Evolutionary conservation across 2,329 filamentous ascomycete species (phyloP).

Genomic region (Colletotrichum phormii): DNA sequence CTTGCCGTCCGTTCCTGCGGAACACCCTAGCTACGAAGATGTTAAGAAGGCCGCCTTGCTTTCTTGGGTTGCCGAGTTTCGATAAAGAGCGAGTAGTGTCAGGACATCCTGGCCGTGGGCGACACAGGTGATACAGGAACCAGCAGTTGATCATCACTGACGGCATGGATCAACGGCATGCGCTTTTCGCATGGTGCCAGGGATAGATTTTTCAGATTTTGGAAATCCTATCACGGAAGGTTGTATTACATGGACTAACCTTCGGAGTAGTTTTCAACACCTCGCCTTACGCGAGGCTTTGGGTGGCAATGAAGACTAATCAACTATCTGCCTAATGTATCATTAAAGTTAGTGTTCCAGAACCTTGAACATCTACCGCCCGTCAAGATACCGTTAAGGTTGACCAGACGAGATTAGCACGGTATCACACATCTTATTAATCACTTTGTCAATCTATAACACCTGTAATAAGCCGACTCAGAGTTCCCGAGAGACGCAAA

Average conservation of each 20-base stretch:
- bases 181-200: not conserved
- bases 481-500: not conserved
- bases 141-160: not conserved
- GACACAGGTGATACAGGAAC: not conserved
- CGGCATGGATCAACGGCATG: not conserved
- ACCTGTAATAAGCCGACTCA: not conserved
- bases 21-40: not conserved
- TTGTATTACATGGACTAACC: not conserved
- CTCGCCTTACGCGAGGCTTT: not conserved
- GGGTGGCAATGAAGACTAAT: not conserved
- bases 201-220: not conserved
- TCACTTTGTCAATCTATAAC: not conserved
- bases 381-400: not conserved
- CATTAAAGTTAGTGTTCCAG: not conserved
- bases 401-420: not conserved
- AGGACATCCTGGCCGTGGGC: not conserved
- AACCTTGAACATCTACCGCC: not conserved
- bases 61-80: not conserved
- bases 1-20: not conserved
- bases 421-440: not conserved
- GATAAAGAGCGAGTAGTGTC: not conserved
- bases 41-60: not conserved
- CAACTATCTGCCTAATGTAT: not conserved
- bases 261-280: no score
- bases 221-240: not conserved